Conservation (phyloP, 371 early-diverging fungal genomes). For the Edhazardia aedis region DNA sequence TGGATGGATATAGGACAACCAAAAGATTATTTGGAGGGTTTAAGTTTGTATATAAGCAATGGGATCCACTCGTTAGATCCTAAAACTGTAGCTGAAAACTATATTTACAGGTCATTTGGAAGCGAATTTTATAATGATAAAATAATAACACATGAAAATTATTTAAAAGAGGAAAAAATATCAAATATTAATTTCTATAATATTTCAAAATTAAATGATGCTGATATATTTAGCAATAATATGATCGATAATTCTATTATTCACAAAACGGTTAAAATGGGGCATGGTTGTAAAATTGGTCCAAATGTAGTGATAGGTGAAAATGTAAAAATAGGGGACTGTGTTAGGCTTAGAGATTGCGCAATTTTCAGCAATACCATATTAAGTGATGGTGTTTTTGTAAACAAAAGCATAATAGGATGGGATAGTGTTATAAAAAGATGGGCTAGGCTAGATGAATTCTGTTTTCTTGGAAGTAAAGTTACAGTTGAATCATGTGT, state of each 20-base stretch:
- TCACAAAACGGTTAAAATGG: conserved; percentile 66
- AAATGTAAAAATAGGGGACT: conserved; percentile 68
- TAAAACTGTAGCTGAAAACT: conserved; percentile 51
- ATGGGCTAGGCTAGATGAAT: conserved; percentile 39
- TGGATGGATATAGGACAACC: conserved; percentile 99
- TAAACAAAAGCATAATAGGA: conserved; percentile 71
- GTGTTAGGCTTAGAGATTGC: conserved; percentile 66
- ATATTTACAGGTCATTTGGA: conserved; percentile 7
- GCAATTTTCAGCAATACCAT: conserved; percentile 63
- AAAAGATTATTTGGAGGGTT: conserved; percentile 80
- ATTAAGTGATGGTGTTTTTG: conserved; percentile 66
- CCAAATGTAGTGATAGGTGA: conserved; percentile 76
- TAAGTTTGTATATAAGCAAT: conserved; percentile 65
- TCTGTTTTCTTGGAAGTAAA: not conserved
- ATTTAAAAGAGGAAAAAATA: not conserved
- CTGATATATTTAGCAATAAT: conserved; percentile 9
- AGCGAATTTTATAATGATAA: no score
- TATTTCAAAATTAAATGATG: not conserved
- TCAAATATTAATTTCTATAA: not conserved
- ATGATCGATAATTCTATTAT: conserved; percentile 58
- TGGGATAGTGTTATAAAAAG: conserved; percentile 72
- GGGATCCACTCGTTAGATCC: no score
- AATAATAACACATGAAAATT: no score
- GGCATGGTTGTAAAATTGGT: conserved; percentile 71
- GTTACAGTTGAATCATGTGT: not conserved